Evolutionary conservation across 2,329 filamentous ascomycete species (phyloP), one percentile per base, ranked within the genome.

Genomic region (Seiridium cupressi): DNA sequence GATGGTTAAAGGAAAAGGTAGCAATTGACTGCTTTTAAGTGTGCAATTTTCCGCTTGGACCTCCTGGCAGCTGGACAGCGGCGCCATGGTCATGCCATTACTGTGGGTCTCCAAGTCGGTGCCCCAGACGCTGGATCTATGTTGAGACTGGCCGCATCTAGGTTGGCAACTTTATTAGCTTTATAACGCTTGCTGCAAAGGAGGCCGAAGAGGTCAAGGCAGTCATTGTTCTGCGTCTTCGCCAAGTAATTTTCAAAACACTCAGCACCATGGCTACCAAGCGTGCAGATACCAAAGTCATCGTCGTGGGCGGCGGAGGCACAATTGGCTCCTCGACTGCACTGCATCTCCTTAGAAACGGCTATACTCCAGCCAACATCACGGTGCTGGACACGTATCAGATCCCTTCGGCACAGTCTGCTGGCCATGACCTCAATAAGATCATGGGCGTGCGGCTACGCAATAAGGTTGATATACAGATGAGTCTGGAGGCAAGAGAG

Each of bases 241-340:
- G 18, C 47, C n/a, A 31, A 18, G 8, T 5, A 46, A 46, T 5
- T 7, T 26, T 49, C 8, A 31, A n/a, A 18, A 48, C 9, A 18
- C 38, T 11, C 10, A 47, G 44, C 5, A 49, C 10, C 31, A 73
- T 73, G 70, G 60, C 66, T 11, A 31, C 44, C 3, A 64, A 62
- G 11, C 68, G 70, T 6, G 54, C 57, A 56, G 64, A 61, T 32
- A 69, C 64, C 6, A 72, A 67, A 42, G 63, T 74, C 31, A 69
- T 82, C 49, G 70, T 80, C 18, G 72, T 82, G 35, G 76, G 81
- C n/a, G 81, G 81, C 36, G 80, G 78, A 8, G 78, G 78, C 48
- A 78, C 77, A 5, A 76, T 78, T 61, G 78, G 79, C 10, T 74
- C 78, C 3, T 81, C 78, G 5, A 81, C 79, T 0, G 79, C 79